Base-by-base conservation (phyloP, 2,329 filamentous ascomycete genomes). In the Colletotrichum melonis region DNA sequence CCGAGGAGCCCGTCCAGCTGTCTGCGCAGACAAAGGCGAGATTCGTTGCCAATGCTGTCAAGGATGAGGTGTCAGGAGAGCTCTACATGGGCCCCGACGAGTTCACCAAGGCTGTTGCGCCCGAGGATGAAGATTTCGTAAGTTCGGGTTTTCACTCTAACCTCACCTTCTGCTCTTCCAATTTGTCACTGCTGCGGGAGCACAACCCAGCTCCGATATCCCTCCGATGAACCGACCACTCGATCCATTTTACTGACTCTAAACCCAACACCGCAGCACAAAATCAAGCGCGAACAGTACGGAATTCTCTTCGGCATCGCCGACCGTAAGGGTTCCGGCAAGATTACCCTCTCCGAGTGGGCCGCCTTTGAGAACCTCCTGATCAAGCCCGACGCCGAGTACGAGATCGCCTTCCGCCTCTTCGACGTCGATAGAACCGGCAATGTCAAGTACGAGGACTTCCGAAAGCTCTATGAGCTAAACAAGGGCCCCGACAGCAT, bases 251-350 rank as follows among this genome's bases (percentile, higher is more conserved):
- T 42, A 9, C 60, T 73, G 38, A 73, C 59, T 32, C 42, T 24
- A 12, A 22, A 46, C n/a, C 38, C 55, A 59, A 32, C 52, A n/a
- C 57, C 76, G 77, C 80, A 98, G 96, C 95, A 98, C 88, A 99
- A 99, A 85, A 98, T 99, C 87, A 94, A 95, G 85, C 92, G 96
- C 78, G 94, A 97, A 78, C 97, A 98, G 83, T 99, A 98, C 84
- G 92, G 92, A 65, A 93, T 99, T 80, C 93, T 99, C 60, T 99
- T 99, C 85, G 88, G 89, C 76, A 93, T 99, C 72, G 97, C 97
- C 78, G 97, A 99, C 84, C 91, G 94, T 78, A 91, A 90, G 76
- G 89, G 88, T 77, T 87, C 87, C 57, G 95, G 95, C 75, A 92
- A 90, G 78, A 88, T 99, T 77, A 93, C 86, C 78, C 86, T 98